Conservation (phyloP, 805 yeast species). For the Starmerella powellii region DNA sequence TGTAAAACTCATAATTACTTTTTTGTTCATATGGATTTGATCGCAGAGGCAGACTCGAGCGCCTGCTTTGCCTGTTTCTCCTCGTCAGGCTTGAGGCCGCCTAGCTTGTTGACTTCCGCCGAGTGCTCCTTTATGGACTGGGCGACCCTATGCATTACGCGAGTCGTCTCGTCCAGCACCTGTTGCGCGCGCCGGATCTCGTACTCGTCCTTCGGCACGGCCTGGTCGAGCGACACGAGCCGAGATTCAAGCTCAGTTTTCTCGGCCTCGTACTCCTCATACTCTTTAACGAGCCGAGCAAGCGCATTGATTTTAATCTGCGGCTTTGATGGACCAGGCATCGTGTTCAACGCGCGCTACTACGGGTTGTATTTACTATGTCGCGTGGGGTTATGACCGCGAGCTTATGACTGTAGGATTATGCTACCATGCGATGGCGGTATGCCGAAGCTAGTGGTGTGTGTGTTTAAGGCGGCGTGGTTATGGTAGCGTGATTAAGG, state of each 20-base stretch:
- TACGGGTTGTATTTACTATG: too few relatives aligned
- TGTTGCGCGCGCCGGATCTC: constrained; percentile 43
- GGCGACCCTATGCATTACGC: constrained; percentile 40
- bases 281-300: constrained; percentile 57
- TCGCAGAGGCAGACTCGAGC: constrained; percentile 27
- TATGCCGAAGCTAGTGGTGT: too few relatives aligned
- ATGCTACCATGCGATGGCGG: too few relatives aligned
- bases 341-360: too few relatives aligned
- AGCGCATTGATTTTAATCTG: constrained; percentile 64
- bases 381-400: too few relatives aligned
- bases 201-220: constrained; percentile 44
- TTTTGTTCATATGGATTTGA: constrained; percentile 26
- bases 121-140: constrained; percentile 32
- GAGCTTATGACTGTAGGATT: too few relatives aligned
- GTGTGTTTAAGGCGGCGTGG: too few relatives aligned
- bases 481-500: too few relatives aligned
- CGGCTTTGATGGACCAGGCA: constrained; percentile 57
- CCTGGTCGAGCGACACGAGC: constrained; percentile 37
- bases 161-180: constrained; percentile 43
- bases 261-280: constrained; percentile 47
- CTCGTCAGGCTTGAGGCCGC: constrained; percentile 22
- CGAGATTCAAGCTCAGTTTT: constrained; percentile 40
- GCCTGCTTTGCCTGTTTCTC: constrained; percentile 18
- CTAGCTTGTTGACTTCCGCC: constrained; percentile 20
- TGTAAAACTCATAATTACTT: not conserved